A percentile compares a stretch with the other conserved stretches of the same genome.
phyloP scores from a whole-genome alignment of 441 rosid genomes.

The Theobroma grandiflorum region DNA sequence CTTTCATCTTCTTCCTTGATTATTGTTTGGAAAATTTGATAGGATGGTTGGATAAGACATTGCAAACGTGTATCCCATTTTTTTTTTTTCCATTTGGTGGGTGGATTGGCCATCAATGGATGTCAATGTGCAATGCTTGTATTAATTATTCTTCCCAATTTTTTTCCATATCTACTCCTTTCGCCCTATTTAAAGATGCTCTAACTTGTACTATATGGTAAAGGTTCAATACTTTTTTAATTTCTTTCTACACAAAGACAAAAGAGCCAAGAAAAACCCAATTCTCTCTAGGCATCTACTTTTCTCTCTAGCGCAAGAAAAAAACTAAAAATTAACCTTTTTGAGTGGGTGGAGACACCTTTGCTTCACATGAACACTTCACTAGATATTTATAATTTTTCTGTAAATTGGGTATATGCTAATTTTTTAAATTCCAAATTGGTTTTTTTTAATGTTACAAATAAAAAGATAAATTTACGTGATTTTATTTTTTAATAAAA shows the following conservation, averaged over 20 bases:
- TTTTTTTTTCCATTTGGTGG: neutral
- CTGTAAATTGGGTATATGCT: neutral
- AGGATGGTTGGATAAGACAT: neutral
- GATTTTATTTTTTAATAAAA: neutral
- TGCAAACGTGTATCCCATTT: constrained; percentile 6
- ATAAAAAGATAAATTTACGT: too few relatives aligned
- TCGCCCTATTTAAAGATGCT: neutral
- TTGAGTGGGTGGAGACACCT: neutral
- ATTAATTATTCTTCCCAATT: neutral
- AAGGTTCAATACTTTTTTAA: neutral
- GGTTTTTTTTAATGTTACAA: too few relatives aligned
- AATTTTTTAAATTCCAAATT: neutral
- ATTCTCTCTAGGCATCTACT: too few relatives aligned
- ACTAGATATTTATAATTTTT: neutral
- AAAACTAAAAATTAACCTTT: neutral
- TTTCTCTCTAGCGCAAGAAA: neutral
- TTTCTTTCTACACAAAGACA: neutral
- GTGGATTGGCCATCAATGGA: neutral
- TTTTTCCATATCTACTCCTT: neutral
- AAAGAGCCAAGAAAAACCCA: neutral
- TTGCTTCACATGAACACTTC: neutral
- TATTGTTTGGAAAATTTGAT: neutral
- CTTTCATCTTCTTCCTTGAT: neutral
- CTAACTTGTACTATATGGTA: neutral
- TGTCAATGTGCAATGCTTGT: neutral